Percentiles rank a stretch among this genome's conserved stretches.
These are phyloP conservation scores for Cucumis hystrix DNA, from an alignment of 306 rosid genomes.

Conservation along the genomic window DNA sequence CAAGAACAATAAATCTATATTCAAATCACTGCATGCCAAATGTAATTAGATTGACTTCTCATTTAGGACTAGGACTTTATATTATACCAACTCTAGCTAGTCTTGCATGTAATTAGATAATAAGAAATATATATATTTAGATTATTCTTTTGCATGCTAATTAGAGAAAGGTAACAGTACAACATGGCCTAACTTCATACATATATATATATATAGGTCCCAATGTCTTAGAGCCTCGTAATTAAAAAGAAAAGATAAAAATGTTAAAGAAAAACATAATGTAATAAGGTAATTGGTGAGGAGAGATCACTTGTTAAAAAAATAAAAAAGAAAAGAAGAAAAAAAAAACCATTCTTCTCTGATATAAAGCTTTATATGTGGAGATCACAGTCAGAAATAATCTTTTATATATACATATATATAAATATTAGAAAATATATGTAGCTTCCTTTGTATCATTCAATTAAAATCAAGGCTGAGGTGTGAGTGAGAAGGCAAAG, in stretches of 20 bases:
- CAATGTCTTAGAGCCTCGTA: too few species aligned
- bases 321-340: neutral
- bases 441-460: neutral
- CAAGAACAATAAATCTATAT: neutral
- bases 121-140: too few species aligned
- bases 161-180: too few species aligned
- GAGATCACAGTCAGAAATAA: neutral
- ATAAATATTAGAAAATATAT: neutral
- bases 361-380: neutral
- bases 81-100: too few species aligned
- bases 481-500: neutral
- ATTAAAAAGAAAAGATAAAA: neutral
- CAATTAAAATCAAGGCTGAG: neutral
- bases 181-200: too few species aligned
- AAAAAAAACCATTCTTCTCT: neutral
- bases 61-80: neutral
- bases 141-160: too few species aligned
- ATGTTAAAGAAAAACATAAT: neutral
- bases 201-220: too few species aligned
- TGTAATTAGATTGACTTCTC: neutral
- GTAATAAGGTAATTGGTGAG: neutral
- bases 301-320: neutral
- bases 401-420: too few species aligned
- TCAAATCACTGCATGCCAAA: neutral
- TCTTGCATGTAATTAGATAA: too few species aligned